phyloP scores from a whole-genome alignment of 306 rosid species.

The Acacia confusa region DNA sequence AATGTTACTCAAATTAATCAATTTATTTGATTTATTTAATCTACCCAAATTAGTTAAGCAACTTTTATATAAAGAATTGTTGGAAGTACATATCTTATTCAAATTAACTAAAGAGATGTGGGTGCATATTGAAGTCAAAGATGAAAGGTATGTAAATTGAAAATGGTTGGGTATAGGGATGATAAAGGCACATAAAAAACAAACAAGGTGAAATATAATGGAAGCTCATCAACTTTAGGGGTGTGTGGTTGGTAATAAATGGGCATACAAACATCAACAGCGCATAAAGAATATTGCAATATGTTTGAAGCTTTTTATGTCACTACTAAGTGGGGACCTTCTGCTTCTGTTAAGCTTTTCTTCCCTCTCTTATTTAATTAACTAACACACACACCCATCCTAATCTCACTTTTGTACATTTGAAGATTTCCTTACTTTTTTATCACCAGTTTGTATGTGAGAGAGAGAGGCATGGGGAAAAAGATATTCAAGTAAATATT shows the following conservation, averaged over 20 bases:
- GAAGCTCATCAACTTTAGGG: constrained; percentile 60
- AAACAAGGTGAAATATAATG: constrained; percentile 41
- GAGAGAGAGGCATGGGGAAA: background rate
- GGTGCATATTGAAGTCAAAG: constrained; percentile 32
- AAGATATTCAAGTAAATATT: background rate
- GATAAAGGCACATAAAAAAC: constrained; percentile 47
- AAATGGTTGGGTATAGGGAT: constrained; percentile 32
- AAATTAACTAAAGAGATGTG: constrained; percentile 1
- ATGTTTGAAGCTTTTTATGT: constrained; percentile 54
- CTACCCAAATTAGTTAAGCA: too few species aligned
- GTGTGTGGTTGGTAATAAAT: constrained; percentile 63
- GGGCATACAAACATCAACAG: constrained; percentile 62
- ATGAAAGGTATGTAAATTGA: background rate
- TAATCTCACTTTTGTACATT: constrained; percentile 45
- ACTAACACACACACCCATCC: constrained; percentile 17
- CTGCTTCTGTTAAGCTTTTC: constrained; percentile 39
- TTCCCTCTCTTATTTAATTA: constrained; percentile 22
- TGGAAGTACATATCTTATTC: background rate
- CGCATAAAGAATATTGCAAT: constrained; percentile 45
- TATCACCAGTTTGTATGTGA: background rate
- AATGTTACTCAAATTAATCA: too few species aligned
- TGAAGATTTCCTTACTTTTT: constrained; percentile 46
- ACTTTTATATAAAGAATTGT: too few species aligned
- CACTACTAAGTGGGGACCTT: constrained; percentile 68
- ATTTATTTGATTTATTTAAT: too few species aligned